Percentiles rank a stretch among this genome's conserved stretches.
These are phyloP conservation scores for Skeletonema grethae DNA, from an alignment of 108 stramenopile species.

Conservation along the genomic window DNA sequence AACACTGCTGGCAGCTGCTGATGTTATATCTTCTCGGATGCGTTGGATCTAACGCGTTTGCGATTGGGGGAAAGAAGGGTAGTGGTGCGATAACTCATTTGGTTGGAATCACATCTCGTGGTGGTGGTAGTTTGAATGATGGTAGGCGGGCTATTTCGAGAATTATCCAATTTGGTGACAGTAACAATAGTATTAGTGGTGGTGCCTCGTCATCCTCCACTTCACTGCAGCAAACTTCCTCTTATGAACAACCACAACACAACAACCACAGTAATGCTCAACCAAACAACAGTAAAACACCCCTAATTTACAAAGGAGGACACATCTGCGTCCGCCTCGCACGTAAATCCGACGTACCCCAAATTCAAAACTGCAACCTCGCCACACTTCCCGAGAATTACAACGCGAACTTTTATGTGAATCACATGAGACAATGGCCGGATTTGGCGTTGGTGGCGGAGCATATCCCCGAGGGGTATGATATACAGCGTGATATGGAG, in stretches of 20 bases:
- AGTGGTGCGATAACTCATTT: not conserved
- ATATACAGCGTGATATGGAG: not conserved
- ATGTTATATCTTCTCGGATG: slow-evolving; percentile 4
- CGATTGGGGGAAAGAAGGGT: not conserved
- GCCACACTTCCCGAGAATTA: slow-evolving; percentile 92
- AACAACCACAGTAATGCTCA: too few species aligned
- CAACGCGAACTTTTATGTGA: slow-evolving; percentile 75
- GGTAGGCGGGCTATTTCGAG: not conserved
- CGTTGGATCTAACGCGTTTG: not conserved
- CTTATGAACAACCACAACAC: slow-evolving; percentile 1
- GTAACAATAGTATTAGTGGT: not conserved
- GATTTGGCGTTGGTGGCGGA: slow-evolving; percentile 85
- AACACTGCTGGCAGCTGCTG: slow-evolving; percentile 5
- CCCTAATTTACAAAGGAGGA: slow-evolving; percentile 11
- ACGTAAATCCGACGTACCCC: slow-evolving; percentile 65
- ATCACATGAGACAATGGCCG: slow-evolving; percentile 85
- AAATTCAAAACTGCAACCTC: slow-evolving; percentile 82
- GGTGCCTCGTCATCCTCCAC: not conserved
- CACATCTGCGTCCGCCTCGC: slow-evolving; percentile 79
- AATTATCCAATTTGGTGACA: not conserved
- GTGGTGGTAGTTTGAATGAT: not conserved
- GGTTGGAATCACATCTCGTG: not conserved
- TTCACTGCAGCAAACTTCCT: not conserved
- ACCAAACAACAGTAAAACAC: not conserved
- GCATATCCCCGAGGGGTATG: slow-evolving; percentile 42